Evolutionary conservation across 2,329 filamentous ascomycete species (phyloP), one percentile per base, ranked within the genome.

Genomic region (Fusarium multiceps): DNA sequence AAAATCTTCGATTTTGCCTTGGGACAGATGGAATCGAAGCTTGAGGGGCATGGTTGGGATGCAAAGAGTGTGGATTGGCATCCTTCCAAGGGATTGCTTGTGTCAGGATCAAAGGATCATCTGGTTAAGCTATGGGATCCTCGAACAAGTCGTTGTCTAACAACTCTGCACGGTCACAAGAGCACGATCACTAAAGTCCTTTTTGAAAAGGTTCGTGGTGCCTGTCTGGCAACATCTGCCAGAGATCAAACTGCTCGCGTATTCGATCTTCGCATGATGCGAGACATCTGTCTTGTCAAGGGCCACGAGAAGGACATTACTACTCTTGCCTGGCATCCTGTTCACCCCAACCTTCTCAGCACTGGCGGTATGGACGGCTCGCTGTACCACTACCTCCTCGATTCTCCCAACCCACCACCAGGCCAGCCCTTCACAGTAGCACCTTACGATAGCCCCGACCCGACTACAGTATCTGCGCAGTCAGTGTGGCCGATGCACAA

Each of bases 21-120:
- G 28, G 93, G 94, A 20, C 87, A 89, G 25, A 92, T 94, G 78
- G 94, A 98, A 76, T 91, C 91, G 1, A 91, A 92, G 13, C 83
- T 99, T 41, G 92, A 91, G 41, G 96, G 96, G n/a, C 96, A 99
- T 79, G 93, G 94, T 69, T 99, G 96, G 96, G 96, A 99, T 78
- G 94, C 93, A 21, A 98, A 98, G 80, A 93, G 90, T 55, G 97
- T 97, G 60, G 95, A 99, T 78, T 99, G 96, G 96, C 96, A 99
- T 82, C 94, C 95, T 2, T 92, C 91, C 21, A 98, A 98, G 82
- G 96, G 96, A 2, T 83, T 99, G 7, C 87, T 99, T 32, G 95
- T 97, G 6, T 98, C 96, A 1, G 96, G 96, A 40, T 98, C 95
- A 13, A 99, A 99, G 82, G 96, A 99, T 77, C 95, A 99, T 80